Conservation (phyloP, 345 rosid species). For the Crucihimalaya himalaica region DNA sequence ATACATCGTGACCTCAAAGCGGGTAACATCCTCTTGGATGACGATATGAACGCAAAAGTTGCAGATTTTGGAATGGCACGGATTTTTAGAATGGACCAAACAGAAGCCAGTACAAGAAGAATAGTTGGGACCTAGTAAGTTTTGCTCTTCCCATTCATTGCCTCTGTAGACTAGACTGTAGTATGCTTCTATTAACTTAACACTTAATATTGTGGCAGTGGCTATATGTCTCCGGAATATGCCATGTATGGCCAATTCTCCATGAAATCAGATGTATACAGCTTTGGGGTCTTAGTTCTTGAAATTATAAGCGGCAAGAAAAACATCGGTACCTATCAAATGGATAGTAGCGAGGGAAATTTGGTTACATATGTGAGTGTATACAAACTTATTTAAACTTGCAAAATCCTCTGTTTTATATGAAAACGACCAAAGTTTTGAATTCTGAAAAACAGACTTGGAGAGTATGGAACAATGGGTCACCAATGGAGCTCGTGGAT, state of each 20-base stretch:
- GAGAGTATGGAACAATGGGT: conserved; percentile 44
- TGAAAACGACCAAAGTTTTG: neutral
- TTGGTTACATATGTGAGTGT: conserved; percentile 30
- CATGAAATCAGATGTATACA: conserved; percentile 40
- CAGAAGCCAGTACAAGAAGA: conserved; percentile 42
- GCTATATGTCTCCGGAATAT: conserved; percentile 43
- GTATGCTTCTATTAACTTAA: neutral
- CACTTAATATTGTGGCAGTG: conserved; percentile 21
- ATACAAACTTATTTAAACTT: neutral
- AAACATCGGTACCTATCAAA: conserved; percentile 12
- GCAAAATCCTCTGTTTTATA: neutral
- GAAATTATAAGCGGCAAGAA: conserved; percentile 32
- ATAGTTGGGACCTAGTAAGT: conserved; percentile 55
- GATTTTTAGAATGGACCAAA: conserved; percentile 41
- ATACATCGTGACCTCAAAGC: conserved; percentile 51
- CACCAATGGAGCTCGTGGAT: conserved; percentile 28
- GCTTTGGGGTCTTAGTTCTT: conserved; percentile 32
- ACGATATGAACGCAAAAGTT: conserved; percentile 46
- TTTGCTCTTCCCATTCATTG: neutral
- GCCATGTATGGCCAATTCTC: conserved; percentile 36
- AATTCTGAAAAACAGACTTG: conserved; percentile 32
- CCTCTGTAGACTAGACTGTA: neutral
- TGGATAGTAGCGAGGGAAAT: neutral
- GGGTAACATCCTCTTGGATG: conserved; percentile 46
- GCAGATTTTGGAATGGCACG: conserved; percentile 52